Conservation (phyloP, 1,284 basidiomycete species). For the Chondrostereum purpureum region DNA sequence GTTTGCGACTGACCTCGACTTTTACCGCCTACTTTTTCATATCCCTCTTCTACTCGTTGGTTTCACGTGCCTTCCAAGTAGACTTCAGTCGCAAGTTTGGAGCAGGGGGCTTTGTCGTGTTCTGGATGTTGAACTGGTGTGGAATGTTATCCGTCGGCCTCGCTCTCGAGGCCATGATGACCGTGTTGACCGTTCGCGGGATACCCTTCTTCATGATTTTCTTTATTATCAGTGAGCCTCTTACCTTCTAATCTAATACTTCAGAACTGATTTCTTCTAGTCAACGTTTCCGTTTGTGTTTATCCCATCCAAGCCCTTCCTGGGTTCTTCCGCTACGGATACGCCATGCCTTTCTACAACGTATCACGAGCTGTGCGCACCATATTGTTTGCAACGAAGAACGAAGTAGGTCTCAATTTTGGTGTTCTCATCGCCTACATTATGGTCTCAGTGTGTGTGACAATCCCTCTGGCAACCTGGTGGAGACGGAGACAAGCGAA, state of each 20-base stretch:
- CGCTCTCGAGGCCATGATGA: slow-evolving; percentile 57
- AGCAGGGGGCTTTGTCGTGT: slow-evolving; percentile 60
- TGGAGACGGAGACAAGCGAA: neutral
- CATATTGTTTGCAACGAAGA: slow-evolving; percentile 53
- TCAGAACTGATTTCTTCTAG: slow-evolving; percentile 21
- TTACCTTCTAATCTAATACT: slow-evolving; percentile 14
- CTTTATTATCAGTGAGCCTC: slow-evolving; percentile 57
- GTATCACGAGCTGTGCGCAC: slow-evolving; percentile 52
- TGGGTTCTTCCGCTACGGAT: slow-evolving; percentile 57
- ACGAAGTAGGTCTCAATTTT: slow-evolving; percentile 52
- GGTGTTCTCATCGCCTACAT: slow-evolving; percentile 54
- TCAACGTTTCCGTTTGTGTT: slow-evolving; percentile 61
- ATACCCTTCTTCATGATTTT: slow-evolving; percentile 56
- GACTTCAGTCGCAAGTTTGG: slow-evolving; percentile 49
- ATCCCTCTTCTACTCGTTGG: slow-evolving; percentile 55
- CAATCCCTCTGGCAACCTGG: slow-evolving; percentile 21
- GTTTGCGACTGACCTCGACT: slow-evolving; percentile 49
- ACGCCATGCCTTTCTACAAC: slow-evolving; percentile 71
- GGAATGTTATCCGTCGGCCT: slow-evolving; percentile 54
- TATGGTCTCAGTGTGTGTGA: slow-evolving; percentile 42
- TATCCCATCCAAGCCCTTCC: slow-evolving; percentile 69
- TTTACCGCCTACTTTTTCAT: slow-evolving; percentile 53
- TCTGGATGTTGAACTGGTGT: slow-evolving; percentile 69
- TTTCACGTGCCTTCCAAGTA: slow-evolving; percentile 61
- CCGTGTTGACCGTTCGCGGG: slow-evolving; percentile 45